Conservation (phyloP, 441 rosid species). For the Populus hybrid region DNA sequence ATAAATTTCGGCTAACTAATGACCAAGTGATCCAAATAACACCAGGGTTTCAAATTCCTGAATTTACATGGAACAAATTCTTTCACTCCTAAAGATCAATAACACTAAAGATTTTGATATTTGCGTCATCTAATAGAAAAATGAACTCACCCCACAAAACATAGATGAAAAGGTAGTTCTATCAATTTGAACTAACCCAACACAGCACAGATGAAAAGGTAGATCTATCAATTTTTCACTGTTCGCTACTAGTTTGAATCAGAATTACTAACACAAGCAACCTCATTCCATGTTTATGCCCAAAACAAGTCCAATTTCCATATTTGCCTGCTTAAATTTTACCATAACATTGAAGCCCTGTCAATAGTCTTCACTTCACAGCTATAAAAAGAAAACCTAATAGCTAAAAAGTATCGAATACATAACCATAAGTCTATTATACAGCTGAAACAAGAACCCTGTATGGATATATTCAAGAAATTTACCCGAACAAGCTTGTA, state of each 20-base stretch:
- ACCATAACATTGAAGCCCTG: neutral
- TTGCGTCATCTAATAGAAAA: neutral
- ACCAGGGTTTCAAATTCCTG: neutral
- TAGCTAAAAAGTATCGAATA: neutral
- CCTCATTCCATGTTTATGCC: neutral
- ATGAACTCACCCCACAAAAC: neutral
- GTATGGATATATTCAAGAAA: constrained; percentile 9
- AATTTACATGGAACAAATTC: neutral
- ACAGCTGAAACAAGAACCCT: neutral
- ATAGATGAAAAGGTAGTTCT: neutral
- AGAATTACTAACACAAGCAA: neutral
- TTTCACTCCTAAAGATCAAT: neutral
- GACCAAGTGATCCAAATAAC: neutral
- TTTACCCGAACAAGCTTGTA: constrained; percentile 95
- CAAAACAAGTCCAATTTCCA: neutral
- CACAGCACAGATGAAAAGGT: too few relatives aligned
- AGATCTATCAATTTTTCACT: neutral
- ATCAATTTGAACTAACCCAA: too few relatives aligned
- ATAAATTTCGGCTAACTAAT: neutral
- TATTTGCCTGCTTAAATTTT: neutral
- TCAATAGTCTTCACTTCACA: neutral
- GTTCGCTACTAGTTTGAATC: neutral
- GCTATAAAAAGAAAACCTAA: neutral
- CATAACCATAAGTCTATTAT: neutral
- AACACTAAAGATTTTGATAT: neutral